Base-by-base conservation (phyloP, 2,329 filamentous ascomycete genomes). In the Penicillium oxalicum region DNA sequence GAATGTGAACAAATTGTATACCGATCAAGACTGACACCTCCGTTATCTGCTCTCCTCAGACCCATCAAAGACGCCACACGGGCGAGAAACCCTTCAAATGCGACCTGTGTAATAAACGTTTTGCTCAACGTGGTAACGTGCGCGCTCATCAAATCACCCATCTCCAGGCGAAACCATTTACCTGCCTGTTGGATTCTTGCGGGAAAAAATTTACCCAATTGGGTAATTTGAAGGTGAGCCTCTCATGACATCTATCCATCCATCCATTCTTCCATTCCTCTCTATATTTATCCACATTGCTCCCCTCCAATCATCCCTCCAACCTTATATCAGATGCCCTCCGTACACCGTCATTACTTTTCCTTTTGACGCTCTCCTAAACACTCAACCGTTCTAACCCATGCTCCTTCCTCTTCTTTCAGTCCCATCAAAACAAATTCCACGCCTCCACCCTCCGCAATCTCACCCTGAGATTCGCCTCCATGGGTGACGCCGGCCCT, bases 361-460 rank as follows among this genome's bases (percentile, higher is more conserved):
- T 18, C 18, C 2, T 18, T 18, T 18, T 18, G 18, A 18, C 1
- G 18, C 18, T 18, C 18, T 18, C 18, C 18, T 18, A 2, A 18
- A 18, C 1, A 18, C 18, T 18, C 18, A 18, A 18, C 18, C 18
- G 18, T 18, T 11, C 39, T 41, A 1, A 32, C 26, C 4, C 5
- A 1, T 28, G 2, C 2, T 4, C 13, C 7, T 8, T 7, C 2
- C 29, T 4, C 3, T 11, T 7, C 18, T 5, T 2, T 9, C 50
- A 89, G 85, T 88, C 86, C 2, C 91, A 97, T 63, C 89, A 95
- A 70, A 96, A 96, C 73, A 91, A 91, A 63, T 96, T 95, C 66
- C 91, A 97, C 69, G 79, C 81, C 34, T 72, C 80, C n/a, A 86
- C 86, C 0, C 77, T 96, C 35, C 77, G 81, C 50, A 74, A 78